Base-by-base conservation (phyloP, 2,329 filamentous ascomycete species). In the Diplodia mutila region DNA sequence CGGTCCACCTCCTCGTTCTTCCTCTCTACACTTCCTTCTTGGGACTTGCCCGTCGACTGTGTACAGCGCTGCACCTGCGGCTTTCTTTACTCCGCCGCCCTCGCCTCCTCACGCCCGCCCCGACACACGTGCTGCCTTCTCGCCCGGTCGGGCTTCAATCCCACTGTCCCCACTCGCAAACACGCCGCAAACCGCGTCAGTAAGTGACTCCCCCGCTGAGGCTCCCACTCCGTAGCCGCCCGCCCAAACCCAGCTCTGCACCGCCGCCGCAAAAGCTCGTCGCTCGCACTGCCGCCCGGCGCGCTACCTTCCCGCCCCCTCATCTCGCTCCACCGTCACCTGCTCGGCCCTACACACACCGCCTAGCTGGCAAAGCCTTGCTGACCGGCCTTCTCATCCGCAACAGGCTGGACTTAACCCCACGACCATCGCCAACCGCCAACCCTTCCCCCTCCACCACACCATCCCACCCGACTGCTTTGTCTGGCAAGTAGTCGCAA, bases 301-400 rank as follows among this genome's bases (percentile, higher is more conserved):
- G 32, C 32, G 29, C 52, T 51, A 18, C 52, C 48, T 53, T 46
- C 48, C 51, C 72, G 68, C 71, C 69, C 69, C 55, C 61, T 69
- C 59, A 63, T 42, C 66, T 71, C 70, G 67, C 69, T 55, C 66
- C 66, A 63, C 34, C 49, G 49, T 63, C 70, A 70, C 73, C 71
- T 75, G 71, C 65, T 72, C 70, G 69, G 74, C 76, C 72, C 75
- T 77, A 78, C 77, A 76, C 77, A 75, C 77, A 80, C 78, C 78
- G 78, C 78, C 77, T 80, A 73, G 74, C 75, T 77, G 76, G 77
- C 74, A 76, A 78, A 79, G 74, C 75, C 75, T 69, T 71, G 78
- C 78, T 80, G 77, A 80, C 77, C 77, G 77, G 76, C 73, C 70
- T 29, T 67, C 66, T 63, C 71, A 61, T 69, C 73, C 72, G 70